Conservation (phyloP, 2,329 filamentous ascomycete species). For the Paecilomyces sp. region DNA sequence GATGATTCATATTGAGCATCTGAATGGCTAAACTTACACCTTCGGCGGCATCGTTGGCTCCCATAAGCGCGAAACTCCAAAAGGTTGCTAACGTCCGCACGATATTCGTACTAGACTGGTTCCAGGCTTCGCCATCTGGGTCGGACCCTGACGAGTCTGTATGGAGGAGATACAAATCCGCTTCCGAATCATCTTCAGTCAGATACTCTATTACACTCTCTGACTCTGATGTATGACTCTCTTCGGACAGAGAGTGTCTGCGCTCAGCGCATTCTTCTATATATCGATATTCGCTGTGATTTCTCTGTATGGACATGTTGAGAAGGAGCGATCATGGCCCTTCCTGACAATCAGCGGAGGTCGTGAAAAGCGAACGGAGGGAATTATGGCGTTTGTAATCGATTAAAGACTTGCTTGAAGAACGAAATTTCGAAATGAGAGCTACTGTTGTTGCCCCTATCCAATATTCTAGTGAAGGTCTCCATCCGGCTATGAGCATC, state of each 20-base stretch:
- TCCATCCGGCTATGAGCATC: neutral
- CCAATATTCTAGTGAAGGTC: neutral
- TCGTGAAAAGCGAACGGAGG: neutral
- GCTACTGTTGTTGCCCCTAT: neutral
- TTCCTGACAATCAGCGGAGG: neutral
- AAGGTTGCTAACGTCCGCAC: conserved; percentile 48
- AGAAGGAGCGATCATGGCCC: neutral
- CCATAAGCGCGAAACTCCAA: conserved; percentile 52
- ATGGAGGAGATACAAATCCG: neutral
- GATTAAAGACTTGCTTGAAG: neutral
- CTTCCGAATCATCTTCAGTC: neutral
- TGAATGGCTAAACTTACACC: conserved; percentile 39
- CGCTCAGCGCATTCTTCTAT: neutral
- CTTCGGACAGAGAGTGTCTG: neutral
- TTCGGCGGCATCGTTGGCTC: conserved; percentile 53
- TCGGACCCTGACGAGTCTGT: neutral
- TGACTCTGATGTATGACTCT: neutral
- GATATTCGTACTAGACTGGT: conserved; percentile 42
- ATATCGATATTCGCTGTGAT: neutral
- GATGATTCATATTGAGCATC: neutral
- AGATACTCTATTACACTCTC: neutral
- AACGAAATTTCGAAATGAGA: neutral
- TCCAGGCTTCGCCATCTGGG: conserved; percentile 38
- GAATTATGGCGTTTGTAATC: neutral
- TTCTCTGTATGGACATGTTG: neutral